phyloP scores from a whole-genome alignment of 768 basidiomycete genomes.

The Obba rivulosa region DNA sequence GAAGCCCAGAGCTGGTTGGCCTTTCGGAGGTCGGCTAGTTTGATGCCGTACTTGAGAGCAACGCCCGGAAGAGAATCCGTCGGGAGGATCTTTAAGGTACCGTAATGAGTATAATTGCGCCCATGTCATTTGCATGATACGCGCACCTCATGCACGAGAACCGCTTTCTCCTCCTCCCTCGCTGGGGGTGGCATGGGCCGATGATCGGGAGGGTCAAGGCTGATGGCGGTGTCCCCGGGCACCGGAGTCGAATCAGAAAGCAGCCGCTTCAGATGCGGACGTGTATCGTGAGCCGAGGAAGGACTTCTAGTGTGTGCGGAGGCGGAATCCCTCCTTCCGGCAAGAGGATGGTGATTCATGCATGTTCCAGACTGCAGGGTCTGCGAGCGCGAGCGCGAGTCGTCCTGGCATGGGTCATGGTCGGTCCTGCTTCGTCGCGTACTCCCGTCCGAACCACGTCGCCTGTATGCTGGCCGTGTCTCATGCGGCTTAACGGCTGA shows the following conservation, averaged over 20 bases:
- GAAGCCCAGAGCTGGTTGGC: conserved; percentile 93
- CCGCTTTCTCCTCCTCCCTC: conserved; percentile 39
- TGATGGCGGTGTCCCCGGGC: background rate
- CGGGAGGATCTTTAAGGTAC: conserved; percentile 48
- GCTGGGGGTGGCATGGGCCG: background rate
- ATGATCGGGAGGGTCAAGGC: background rate
- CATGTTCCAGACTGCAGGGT: conserved; percentile 15
- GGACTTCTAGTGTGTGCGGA: conserved; percentile 7
- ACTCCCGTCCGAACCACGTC: conserved; percentile 26
- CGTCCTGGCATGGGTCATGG: conserved; percentile 14
- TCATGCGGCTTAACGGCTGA: conserved; percentile 19
- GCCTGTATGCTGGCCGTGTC: conserved; percentile 16
- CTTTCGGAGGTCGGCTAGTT: conserved; percentile 74
- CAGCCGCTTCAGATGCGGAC: conserved; percentile 19
- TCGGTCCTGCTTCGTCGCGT: conserved; percentile 14
- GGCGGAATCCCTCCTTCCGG: background rate
- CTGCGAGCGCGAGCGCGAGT: conserved; percentile 17
- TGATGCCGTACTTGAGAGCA: conserved; percentile 84
- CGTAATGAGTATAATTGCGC: background rate
- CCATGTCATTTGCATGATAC: background rate
- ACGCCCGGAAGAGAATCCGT: conserved; percentile 84
- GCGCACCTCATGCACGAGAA: conserved; percentile 54
- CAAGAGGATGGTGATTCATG: conserved; percentile 16
- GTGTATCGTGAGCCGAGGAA: conserved; percentile 12
- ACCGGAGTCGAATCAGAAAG: conserved; percentile 10